Evolutionary conservation across 495 filamentous ascomycete species (phyloP).

Genomic region (Hypoxylon crocopeplum): DNA sequence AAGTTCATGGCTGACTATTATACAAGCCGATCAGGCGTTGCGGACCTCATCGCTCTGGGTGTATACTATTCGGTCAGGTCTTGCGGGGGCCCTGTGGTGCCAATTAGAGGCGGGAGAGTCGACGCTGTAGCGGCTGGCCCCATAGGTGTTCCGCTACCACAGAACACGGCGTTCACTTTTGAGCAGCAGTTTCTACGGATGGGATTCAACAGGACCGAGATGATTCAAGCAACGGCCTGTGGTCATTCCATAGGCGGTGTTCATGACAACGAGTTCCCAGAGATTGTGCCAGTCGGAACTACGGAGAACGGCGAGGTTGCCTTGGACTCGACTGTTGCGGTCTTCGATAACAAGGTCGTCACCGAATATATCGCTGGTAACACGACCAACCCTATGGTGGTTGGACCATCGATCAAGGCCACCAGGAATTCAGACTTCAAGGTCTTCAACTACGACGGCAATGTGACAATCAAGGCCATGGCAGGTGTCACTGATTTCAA

Average conservation of each 20-base stretch:
- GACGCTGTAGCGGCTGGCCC: slow-evolving; percentile 61
- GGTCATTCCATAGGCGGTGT: slow-evolving; percentile 69
- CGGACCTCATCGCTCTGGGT: slow-evolving; percentile 67
- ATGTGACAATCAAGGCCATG: slow-evolving; percentile 61
- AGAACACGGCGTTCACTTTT: slow-evolving; percentile 60
- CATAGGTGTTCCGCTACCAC: slow-evolving; percentile 64
- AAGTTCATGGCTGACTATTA: slow-evolving; percentile 60
- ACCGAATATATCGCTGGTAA: slow-evolving; percentile 63
- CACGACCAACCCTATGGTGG: slow-evolving; percentile 60
- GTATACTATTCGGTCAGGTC: slow-evolving; percentile 62
- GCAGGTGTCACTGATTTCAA: slow-evolving; percentile 50
- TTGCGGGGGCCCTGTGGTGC: slow-evolving; percentile 65
- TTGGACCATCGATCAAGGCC: slow-evolving; percentile 50
- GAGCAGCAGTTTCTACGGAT: slow-evolving; percentile 62
- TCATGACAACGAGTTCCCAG: slow-evolving; percentile 61
- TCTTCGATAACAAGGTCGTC: slow-evolving; percentile 63
- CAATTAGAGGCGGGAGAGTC: slow-evolving; percentile 59
- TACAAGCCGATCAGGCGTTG: slow-evolving; percentile 55
- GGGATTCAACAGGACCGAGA: slow-evolving; percentile 62
- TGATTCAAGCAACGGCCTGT: slow-evolving; percentile 67
- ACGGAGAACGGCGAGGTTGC: slow-evolving; percentile 54
- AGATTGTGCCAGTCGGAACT: slow-evolving; percentile 56
- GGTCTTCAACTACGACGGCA: slow-evolving; percentile 63
- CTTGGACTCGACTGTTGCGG: slow-evolving; percentile 53
- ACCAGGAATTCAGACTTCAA: slow-evolving; percentile 61